A percentile compares a stretch with the other conserved stretches of the same genome.
phyloP scores from a whole-genome alignment of 163 green algal species.

The Chlamydomonas reinhardtii region DNA sequence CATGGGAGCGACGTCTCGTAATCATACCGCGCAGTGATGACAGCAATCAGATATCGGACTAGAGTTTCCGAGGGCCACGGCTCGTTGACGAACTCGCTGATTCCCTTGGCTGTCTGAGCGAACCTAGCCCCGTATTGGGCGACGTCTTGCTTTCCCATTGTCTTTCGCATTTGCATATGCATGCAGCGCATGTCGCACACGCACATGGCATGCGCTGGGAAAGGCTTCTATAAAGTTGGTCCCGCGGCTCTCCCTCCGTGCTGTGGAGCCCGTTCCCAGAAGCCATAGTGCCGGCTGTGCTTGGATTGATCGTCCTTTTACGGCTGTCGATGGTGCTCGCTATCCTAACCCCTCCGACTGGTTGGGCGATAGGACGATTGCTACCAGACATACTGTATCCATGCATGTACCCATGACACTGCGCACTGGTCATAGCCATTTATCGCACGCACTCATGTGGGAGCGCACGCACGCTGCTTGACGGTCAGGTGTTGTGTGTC shows the following conservation, averaged over 20 bases:
- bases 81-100: conserved; percentile 57
- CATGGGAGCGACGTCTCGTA: not conserved
- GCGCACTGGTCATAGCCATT: no score
- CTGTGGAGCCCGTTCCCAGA: conserved; percentile 68
- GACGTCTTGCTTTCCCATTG: not conserved
- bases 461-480: conserved; percentile 17
- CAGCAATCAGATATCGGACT: conserved; percentile 68
- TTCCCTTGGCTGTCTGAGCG: conserved; percentile 74
- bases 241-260: conserved; percentile 51
- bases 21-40: conserved; percentile 53
- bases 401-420: no score
- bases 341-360: conserved; percentile 53
- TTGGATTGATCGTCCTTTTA: conserved; percentile 31
- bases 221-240: conserved; percentile 71
- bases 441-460: no score
- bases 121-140: not conserved
- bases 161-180: not conserved
- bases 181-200: no score
- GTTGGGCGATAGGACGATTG: conserved; percentile 65
- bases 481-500: conserved; percentile 38
- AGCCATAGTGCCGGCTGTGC: conserved; percentile 54
- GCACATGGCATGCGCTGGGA: no score
- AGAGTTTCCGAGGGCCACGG: conserved; percentile 66
- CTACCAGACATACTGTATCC: conserved; percentile 53
- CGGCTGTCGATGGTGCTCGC: conserved; percentile 52